Evolutionary conservation across 306 rosid species (phyloP).

Genomic region (Dryas drummondii): DNA sequence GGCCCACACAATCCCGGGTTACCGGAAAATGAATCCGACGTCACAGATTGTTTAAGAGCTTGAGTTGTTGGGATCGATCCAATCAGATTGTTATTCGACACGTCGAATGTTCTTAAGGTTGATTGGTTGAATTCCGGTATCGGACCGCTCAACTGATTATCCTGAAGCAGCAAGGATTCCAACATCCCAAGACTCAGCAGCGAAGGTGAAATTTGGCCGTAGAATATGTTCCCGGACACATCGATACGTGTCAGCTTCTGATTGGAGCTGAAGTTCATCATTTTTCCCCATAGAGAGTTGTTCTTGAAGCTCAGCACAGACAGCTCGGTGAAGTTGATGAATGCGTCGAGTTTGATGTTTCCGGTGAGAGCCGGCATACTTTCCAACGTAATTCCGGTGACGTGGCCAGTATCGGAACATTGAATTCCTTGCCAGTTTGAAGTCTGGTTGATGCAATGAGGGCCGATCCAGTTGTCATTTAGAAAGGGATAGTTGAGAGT

Average conservation of each 20-base stretch:
- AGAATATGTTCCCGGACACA: constrained; percentile 35
- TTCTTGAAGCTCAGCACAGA: constrained; percentile 42
- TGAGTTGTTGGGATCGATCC: constrained; percentile 41
- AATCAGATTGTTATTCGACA: constrained; percentile 44
- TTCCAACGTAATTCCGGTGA: constrained; percentile 28
- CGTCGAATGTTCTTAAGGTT: constrained; percentile 33
- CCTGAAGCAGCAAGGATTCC: constrained; percentile 38
- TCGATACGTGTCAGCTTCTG: constrained; percentile 37
- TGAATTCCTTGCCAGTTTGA: constrained; percentile 51
- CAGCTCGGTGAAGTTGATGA: constrained; percentile 32
- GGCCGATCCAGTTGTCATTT: constrained; percentile 40
- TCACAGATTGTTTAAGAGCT: constrained; percentile 27
- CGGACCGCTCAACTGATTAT: constrained; percentile 36
- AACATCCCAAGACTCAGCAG: constrained; percentile 26
- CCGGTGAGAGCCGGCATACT: constrained; percentile 27
- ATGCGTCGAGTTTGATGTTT: constrained; percentile 10
- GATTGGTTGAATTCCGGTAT: constrained; percentile 46
- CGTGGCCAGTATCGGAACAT: constrained; percentile 33
- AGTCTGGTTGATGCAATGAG: constrained; percentile 30
- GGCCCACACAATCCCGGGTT: constrained; percentile 39
- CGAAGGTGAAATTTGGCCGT: constrained; percentile 36
- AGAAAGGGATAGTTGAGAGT: constrained; percentile 35
- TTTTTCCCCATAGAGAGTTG: constrained; percentile 35
- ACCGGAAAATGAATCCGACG: constrained; percentile 30
- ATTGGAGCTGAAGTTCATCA: constrained; percentile 37